Conservation (phyloP, 257 asterid species). For the Solanum pinnatisectum region DNA sequence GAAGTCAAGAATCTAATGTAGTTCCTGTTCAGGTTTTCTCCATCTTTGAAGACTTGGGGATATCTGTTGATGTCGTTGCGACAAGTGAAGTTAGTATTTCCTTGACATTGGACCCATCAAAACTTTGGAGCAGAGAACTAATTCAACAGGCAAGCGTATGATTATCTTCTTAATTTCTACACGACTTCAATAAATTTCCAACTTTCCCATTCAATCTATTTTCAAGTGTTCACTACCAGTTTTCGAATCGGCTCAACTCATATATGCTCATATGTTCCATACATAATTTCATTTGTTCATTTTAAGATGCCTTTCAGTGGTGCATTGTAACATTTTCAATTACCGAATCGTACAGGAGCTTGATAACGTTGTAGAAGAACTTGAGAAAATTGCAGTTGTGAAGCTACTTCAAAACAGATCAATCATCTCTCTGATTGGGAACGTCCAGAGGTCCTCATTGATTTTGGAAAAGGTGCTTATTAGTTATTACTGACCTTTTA, state of each 20-base stretch:
- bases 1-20: not conserved
- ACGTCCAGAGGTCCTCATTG: conserved; percentile 62
- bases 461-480: conserved; percentile 49
- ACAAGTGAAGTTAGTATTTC: conserved; percentile 95
- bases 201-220: not conserved
- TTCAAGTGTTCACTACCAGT: not conserved
- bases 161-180: not conserved
- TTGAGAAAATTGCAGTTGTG: conserved; percentile 64
- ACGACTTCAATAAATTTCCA: not conserved
- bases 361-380: conserved; percentile 64
- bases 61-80: conserved; percentile 95
- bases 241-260: not conserved
- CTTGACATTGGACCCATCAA: conserved; percentile 85
- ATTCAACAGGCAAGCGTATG: conserved; percentile 84
- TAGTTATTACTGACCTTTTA: not conserved
- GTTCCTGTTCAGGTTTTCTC: conserved; percentile 58
- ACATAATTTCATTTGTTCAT: not conserved
- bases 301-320: not conserved
- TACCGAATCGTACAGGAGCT: conserved; percentile 34
- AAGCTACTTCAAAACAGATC: conserved; percentile 61
- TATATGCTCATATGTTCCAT: not conserved
- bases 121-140: conserved; percentile 93
- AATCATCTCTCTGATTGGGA: conserved; percentile 68
- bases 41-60: conserved; percentile 80
- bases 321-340: not conserved